A percentile compares a stretch with the other conserved stretches of the same genome.
Conservation (phyloP, 306 rosid species). For the Dryas drummondii region DNA sequence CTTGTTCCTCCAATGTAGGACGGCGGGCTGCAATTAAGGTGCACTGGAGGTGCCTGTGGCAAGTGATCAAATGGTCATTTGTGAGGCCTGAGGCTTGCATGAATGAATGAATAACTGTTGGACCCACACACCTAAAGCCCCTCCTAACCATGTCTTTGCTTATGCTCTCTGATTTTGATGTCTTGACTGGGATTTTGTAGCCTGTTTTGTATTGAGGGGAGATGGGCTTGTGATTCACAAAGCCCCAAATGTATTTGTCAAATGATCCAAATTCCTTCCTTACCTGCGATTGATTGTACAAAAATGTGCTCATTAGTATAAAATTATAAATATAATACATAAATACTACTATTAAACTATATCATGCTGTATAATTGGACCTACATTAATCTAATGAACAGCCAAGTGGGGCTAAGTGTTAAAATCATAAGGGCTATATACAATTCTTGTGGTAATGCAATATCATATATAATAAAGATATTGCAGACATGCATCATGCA, state of each 20-base stretch:
- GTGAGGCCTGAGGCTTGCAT: slow-evolving; percentile 97
- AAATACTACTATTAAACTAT: background rate
- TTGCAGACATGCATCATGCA: slow-evolving; percentile 3
- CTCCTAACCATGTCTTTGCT: slow-evolving; percentile 97
- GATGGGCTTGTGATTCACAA: slow-evolving; percentile 80
- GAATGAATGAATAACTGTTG: slow-evolving; percentile 91
- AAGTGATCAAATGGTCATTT: slow-evolving; percentile 82
- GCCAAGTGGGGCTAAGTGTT: slow-evolving; percentile 19
- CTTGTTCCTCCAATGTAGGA: slow-evolving; percentile 27
- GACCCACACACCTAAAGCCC: slow-evolving; percentile 87
- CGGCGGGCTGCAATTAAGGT: slow-evolving; percentile 40
- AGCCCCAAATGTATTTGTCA: slow-evolving; percentile 86
- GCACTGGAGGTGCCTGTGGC: slow-evolving; percentile 89
- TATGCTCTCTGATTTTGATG: slow-evolving; percentile 92
- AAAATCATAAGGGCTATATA: slow-evolving; percentile 24
- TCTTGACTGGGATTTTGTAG: slow-evolving; percentile 89
- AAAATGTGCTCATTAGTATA: background rate
- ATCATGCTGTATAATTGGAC: too few relatives aligned
- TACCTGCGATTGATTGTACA: slow-evolving; percentile 42
- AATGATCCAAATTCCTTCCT: slow-evolving; percentile 77
- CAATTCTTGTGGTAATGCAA: background rate
- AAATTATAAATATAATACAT: background rate
- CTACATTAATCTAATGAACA: background rate
- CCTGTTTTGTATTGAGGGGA: slow-evolving; percentile 84
- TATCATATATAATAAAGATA: background rate